Percentiles rank a stretch among this genome's conserved stretches.
phyloP scores from a whole-genome alignment of 148 eudicot species.

The Rhododendron williamsianum region DNA sequence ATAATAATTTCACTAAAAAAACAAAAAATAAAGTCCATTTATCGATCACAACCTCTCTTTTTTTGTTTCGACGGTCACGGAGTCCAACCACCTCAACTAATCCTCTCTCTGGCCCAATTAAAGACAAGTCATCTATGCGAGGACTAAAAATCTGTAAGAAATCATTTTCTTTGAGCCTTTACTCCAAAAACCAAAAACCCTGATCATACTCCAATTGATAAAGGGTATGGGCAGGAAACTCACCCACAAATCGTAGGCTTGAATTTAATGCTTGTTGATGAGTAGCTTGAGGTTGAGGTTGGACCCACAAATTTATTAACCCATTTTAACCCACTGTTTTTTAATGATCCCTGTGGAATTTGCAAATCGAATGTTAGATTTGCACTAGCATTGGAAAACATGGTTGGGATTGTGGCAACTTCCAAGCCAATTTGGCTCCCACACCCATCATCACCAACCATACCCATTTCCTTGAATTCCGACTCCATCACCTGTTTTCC shows the following conservation, averaged over 20 bases:
- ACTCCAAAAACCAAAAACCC: no score
- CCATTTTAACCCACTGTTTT: not conserved
- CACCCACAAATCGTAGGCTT: no score
- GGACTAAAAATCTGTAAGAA: no score
- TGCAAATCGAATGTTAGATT: not conserved
- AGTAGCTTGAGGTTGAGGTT: not conserved
- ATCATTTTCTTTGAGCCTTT: no score
- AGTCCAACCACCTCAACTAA: no score
- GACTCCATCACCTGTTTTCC: constrained; percentile 18
- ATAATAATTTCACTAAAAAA: no score
- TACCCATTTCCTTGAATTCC: constrained; percentile 5
- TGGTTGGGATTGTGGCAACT: constrained; percentile 20
- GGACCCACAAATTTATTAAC: not conserved
- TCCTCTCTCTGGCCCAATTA: accelerated
- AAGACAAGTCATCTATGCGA: no score
- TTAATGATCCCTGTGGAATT: not conserved
- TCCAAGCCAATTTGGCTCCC: constrained; percentile 14
- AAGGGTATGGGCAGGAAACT: no score
- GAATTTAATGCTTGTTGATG: not conserved
- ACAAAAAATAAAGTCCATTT: no score
- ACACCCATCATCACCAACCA: constrained; percentile 13
- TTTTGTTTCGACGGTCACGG: no score
- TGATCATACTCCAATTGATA: no score
- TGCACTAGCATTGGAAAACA: constrained; percentile 1
- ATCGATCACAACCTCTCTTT: no score